Evolutionary conservation across 2,329 filamentous ascomycete genomes (phyloP).

Genomic region (Hortaea werneckii): DNA sequence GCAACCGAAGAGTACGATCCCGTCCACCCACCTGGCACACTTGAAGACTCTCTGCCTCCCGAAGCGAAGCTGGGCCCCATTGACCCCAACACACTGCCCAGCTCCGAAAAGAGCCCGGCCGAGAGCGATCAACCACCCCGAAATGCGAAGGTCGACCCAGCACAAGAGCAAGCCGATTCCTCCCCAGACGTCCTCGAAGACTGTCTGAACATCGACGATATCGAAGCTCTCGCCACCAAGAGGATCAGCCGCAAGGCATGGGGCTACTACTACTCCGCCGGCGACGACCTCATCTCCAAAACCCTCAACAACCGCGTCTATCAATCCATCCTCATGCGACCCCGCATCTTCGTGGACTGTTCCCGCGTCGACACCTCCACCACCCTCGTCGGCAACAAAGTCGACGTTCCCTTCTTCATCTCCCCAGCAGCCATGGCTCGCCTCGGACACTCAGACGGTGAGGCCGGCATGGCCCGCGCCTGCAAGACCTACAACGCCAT

Average conservation of each 20-base stretch:
- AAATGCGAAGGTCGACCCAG: slow-evolving; percentile 4
- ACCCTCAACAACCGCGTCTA: slow-evolving; percentile 71
- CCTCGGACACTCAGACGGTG: slow-evolving; percentile 73
- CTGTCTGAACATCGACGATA: slow-evolving; percentile 80
- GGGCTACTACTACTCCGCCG: slow-evolving; percentile 90
- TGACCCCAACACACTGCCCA: slow-evolving; percentile 56
- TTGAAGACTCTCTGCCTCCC: slow-evolving; percentile 73
- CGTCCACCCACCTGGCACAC: slow-evolving; percentile 81
- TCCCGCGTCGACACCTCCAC: slow-evolving; percentile 68
- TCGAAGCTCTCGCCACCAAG: slow-evolving; percentile 71
- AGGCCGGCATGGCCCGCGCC: slow-evolving; percentile 73
- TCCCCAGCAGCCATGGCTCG: slow-evolving; percentile 85
- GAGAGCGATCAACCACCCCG: slow-evolving; percentile 13
- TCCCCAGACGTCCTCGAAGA: slow-evolving; percentile 46
- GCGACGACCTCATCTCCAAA: slow-evolving; percentile 75
- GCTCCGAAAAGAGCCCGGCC: slow-evolving; percentile 35
- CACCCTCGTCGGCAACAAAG: slow-evolving; percentile 60
- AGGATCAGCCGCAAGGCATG: slow-evolving; percentile 75
- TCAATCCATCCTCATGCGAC: slow-evolving; percentile 70
- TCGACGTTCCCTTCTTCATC: slow-evolving; percentile 71
- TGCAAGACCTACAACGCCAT: slow-evolving; percentile 66
- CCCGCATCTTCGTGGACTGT: slow-evolving; percentile 82
- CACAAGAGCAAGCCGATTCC: slow-evolving; percentile 17
- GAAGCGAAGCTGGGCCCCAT: slow-evolving; percentile 67
- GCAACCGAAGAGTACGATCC: slow-evolving; percentile 94